phyloP scores from a whole-genome alignment of 2,329 filamentous ascomycete species.

The Orbilia quercus region DNA sequence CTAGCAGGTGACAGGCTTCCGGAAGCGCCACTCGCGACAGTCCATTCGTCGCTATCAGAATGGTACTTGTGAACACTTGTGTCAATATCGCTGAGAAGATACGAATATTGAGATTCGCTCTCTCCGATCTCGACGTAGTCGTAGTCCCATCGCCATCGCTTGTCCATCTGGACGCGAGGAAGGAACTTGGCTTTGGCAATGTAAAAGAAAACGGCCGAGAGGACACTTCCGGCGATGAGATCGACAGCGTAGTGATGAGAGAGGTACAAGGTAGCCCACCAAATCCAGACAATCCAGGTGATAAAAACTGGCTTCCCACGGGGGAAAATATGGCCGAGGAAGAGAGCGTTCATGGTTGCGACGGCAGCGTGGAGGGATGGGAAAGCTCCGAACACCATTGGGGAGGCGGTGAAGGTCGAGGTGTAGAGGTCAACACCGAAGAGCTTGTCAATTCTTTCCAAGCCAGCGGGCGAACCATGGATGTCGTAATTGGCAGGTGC shows the following conservation, averaged over 20 bases:
- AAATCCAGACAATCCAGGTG: slow-evolving; percentile 89
- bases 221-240: slow-evolving; percentile 83
- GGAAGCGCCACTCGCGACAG: slow-evolving; percentile 76
- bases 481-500: slow-evolving; percentile 94
- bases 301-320: slow-evolving; percentile 82
- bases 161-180: slow-evolving; percentile 83
- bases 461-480: slow-evolving; percentile 85
- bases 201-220: slow-evolving; percentile 83
- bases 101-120: slow-evolving; percentile 67
- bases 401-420: slow-evolving; percentile 87
- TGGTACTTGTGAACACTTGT: slow-evolving; percentile 69
- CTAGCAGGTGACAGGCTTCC: slow-evolving; percentile 74
- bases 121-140: slow-evolving; percentile 91
- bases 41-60: slow-evolving; percentile 87
- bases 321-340: slow-evolving; percentile 93
- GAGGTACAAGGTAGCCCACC: slow-evolving; percentile 98
- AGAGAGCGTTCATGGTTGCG: slow-evolving; percentile 87
- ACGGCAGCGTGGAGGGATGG: slow-evolving; percentile 91
- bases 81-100: slow-evolving; percentile 67
- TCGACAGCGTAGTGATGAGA: slow-evolving; percentile 98
- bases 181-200: slow-evolving; percentile 82
- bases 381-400: slow-evolving; percentile 93
- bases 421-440: slow-evolving; percentile 93
- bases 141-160: slow-evolving; percentile 92
- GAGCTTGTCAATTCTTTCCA: slow-evolving; percentile 88